Conservation (phyloP, 345 rosid genomes). For the Ceriops tagal region DNA sequence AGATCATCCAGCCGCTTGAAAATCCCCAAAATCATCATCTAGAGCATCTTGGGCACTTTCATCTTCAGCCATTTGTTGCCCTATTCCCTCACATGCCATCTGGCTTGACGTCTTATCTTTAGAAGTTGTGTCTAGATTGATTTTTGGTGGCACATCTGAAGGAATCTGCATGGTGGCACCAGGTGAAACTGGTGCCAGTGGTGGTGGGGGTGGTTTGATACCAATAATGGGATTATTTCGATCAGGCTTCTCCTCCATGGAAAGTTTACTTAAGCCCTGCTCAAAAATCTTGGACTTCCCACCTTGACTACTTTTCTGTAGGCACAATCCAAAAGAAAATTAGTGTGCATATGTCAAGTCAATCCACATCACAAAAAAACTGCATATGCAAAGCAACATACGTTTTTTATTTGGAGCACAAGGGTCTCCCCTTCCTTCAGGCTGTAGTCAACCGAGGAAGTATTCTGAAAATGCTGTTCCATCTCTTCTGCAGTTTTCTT, state of each 20-base stretch:
- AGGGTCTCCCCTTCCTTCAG: constrained; percentile 92
- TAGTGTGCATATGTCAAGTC: neutral
- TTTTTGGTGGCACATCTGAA: constrained; percentile 29
- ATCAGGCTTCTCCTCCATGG: constrained; percentile 56
- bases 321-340: constrained; percentile 5
- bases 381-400: constrained; percentile 30
- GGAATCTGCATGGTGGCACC: constrained; percentile 34
- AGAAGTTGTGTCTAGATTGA: constrained; percentile 29
- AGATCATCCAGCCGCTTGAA: constrained; percentile 73
- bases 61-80: constrained; percentile 24
- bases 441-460: constrained; percentile 76
- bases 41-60: constrained; percentile 41
- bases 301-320: constrained; percentile 42
- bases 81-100: constrained; percentile 31
- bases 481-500: constrained; percentile 97
- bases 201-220: constrained; percentile 83
- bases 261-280: constrained; percentile 50
- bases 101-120: constrained; percentile 20
- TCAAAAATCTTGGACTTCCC: constrained; percentile 53
- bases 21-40: constrained; percentile 97
- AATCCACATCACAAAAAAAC: neutral
- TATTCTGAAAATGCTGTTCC: constrained; percentile 89
- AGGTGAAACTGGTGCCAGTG: constrained; percentile 68
- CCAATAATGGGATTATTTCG: constrained; percentile 48
- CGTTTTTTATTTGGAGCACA: constrained; percentile 74